Evolutionary conservation across 768 basidiomycete genomes (phyloP), one percentile per base, ranked within the genome.

Genomic region (Lactarius evosmus): DNA sequence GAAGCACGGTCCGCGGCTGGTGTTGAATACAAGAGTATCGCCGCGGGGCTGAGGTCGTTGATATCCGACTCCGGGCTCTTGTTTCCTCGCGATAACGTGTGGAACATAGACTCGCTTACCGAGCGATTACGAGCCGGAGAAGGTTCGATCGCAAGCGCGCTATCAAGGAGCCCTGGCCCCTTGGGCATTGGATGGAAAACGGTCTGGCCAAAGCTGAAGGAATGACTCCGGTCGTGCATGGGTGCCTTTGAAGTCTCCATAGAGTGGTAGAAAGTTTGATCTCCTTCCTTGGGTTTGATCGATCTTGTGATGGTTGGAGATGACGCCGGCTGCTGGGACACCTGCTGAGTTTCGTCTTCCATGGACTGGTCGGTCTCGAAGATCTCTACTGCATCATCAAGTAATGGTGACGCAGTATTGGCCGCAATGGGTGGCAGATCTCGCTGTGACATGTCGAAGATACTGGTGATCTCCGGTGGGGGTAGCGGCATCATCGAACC

Each of bases 171-270:
- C 22, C 19, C 58, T 55, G 17, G 60, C 58, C 49, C 60, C 36
- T 71, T 74, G 67, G 82, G 75, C 4, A 68, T 66, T 2, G 86
- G 84, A 66, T 80, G 83, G 72, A 87, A 87, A 14, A 85, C 75
- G 1, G 84, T 82, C 69, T 86, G 84, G 2, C 85, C 86, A 58
- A 85, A 81, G 70, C 84, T 86, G 73, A 86, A 87, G 1, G 86
- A 87, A n/a, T 85, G 80, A 66, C 84, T 85, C 34, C 85, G 83
- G 59, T 86, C 84, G 56, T 67, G 69, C 6, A 74, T 61, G 19
- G 76, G 73, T 2, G 80, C 66, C 22, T 74, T 65, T 34, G 59
- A 65, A 27, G 8, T 74, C 8, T 69, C 68, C 58, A 58, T 44
- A n/a, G 69, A 65, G 36, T 56, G 63, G 30, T 60, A 62, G 32